phyloP scores from a whole-genome alignment of 768 basidiomycete species.

The Boletus insuetus region DNA sequence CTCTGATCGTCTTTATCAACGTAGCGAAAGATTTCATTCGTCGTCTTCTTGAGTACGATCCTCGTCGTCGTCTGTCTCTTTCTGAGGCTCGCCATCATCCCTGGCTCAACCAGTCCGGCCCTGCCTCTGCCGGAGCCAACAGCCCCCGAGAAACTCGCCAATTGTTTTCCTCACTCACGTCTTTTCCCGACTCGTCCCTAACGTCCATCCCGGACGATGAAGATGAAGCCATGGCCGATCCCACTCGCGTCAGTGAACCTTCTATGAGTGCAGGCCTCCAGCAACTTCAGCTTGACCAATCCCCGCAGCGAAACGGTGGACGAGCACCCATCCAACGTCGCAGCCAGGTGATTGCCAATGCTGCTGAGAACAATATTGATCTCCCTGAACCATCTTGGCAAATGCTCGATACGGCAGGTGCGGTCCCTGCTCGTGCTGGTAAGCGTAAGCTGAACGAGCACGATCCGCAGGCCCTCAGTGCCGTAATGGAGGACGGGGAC shows the following conservation, averaged over 20 bases:
- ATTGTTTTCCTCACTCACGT: slow-evolving; percentile 9
- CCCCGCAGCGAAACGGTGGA: slow-evolving; percentile 9
- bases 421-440: slow-evolving; percentile 25
- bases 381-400: slow-evolving; percentile 55
- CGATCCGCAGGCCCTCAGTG: slow-evolving; percentile 26
- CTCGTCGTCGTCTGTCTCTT: slow-evolving; percentile 67
- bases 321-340: slow-evolving; percentile 42
- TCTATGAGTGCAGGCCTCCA: slow-evolving; percentile 33
- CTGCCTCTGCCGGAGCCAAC: background rate
- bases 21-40: slow-evolving; percentile 66
- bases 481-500: slow-evolving; percentile 21
- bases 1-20: slow-evolving; percentile 31
- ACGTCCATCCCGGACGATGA: slow-evolving; percentile 23
- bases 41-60: slow-evolving; percentile 62
- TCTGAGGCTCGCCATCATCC: slow-evolving; percentile 65
- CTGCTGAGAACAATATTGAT: slow-evolving; percentile 39
- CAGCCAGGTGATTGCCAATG: slow-evolving; percentile 45
- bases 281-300: slow-evolving; percentile 30
- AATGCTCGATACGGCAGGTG: slow-evolving; percentile 41
- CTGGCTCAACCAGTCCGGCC: slow-evolving; percentile 53
- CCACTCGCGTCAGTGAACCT: slow-evolving; percentile 9
- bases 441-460: slow-evolving; percentile 39
- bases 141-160: background rate
- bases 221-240: slow-evolving; percentile 17
- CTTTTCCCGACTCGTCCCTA: slow-evolving; percentile 17